These are phyloP conservation scores for Lathyrus oleraceus DNA, from an alignment of 306 rosid species.

Conservation along the genomic window DNA sequence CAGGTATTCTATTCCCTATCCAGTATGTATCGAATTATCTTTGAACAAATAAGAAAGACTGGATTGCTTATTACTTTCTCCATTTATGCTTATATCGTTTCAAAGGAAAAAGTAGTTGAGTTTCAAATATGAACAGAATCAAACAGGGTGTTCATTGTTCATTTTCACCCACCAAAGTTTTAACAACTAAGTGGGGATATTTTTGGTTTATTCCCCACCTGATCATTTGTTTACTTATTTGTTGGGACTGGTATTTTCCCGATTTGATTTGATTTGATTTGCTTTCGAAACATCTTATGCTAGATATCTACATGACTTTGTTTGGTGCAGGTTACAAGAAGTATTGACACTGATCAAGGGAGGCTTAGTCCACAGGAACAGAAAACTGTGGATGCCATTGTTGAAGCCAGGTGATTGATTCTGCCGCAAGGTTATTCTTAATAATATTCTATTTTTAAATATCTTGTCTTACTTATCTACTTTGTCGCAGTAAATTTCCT, in stretches of 20 bases:
- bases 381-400: conserved; percentile 86
- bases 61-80: background rate
- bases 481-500: conserved; percentile 73
- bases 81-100: background rate
- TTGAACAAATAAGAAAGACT: conserved; percentile 11
- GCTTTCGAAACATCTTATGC: conserved; percentile 1
- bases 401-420: conserved; percentile 84
- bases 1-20: conserved; percentile 62
- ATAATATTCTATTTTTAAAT: conserved; percentile 5
- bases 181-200: background rate
- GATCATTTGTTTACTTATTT: conserved; percentile 10
- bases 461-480: conserved; percentile 31
- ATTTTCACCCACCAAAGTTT: background rate
- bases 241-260: background rate
- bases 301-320: conserved; percentile 2
- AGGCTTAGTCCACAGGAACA: conserved; percentile 89
- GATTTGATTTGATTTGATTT: background rate
- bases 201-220: conserved; percentile 1
- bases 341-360: conserved; percentile 77
- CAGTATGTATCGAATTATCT: background rate
- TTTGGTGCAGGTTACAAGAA: conserved; percentile 83
- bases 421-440: conserved; percentile 11
- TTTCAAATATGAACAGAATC: background rate
- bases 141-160: background rate
- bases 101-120: background rate